Base-by-base conservation (phyloP, 2,329 filamentous ascomycete species). In the Phyllachora maydis region DNA sequence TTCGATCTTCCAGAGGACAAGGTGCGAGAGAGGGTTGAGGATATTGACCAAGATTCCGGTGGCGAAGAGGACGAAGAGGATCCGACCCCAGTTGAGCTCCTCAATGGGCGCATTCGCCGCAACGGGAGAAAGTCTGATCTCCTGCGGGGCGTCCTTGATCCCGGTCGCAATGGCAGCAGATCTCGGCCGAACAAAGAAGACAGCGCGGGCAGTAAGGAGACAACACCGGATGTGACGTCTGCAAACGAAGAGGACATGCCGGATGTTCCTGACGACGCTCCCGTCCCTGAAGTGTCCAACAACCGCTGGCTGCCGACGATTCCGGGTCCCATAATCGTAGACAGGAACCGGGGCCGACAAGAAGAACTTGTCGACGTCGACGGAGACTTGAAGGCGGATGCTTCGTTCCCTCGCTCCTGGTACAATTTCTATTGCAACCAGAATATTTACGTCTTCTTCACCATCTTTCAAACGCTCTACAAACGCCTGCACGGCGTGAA, bases 391-490 rank as follows among this genome's bases (percentile, higher is more conserved):
- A 85, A 62, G 56, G 75, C 50, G 30, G 81, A 92, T 30, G 76
- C 82, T 24, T 71, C 77, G 28, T 91, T 88, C 48, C 61, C 63
- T 34, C 76, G 83, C 22, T 69, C 70, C 8, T 71, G 67, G 48
- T 91, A 81, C 54, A 85, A 85, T 42, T 68, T 95, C 42, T 98
- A 90, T 52, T 74, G 73, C 43, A 95, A 93, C 45, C 66, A 81
- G 37, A 79, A 75, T 4, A 73, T 98, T 29, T 92, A 82, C 42
- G 83, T 88, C 47, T 95, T 98, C 58, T 76, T 98, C 54, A 78
- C 75, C 35, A 72, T 92, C 30, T 88, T 98, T 44, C 70, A 92
- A 41, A 76, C 75, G n/a, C 56, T 98, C 4, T 95, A 92, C 49
- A 67, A 71, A 38, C 71, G 88, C 19, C 59, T 98, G 9, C 58